Evolutionary conservation across 1,139 yeast genomes (phyloP).

Genomic region (Diutina mesorugosa): DNA sequence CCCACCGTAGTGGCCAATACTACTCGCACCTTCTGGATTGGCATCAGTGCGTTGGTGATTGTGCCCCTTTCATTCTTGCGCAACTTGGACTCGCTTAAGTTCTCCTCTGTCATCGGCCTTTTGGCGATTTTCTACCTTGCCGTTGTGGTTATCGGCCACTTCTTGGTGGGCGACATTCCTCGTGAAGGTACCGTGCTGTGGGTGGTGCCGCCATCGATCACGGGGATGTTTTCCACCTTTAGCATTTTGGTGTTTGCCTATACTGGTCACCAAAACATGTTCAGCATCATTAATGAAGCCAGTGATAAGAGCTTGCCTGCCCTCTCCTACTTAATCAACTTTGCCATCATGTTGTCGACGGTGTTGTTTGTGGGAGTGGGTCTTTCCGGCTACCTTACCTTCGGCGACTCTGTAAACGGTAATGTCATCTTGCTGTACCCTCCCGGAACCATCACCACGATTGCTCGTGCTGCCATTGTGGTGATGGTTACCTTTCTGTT

Average conservation of each 20-base stretch:
- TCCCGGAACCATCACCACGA: conserved; percentile 31
- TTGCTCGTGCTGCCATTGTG: conserved; percentile 69
- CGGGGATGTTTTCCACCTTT: conserved; percentile 53
- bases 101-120: conserved; percentile 29
- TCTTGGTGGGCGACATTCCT: conserved; percentile 12
- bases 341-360: conserved; percentile 34
- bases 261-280: conserved; percentile 11
- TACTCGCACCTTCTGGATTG: conserved; percentile 24
- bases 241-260: conserved; percentile 13
- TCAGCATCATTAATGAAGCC: conserved; percentile 22
- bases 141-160: conserved; percentile 23
- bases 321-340: conserved; percentile 37
- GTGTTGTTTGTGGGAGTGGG: conserved; percentile 27
- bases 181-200: conserved; percentile 7
- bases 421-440: conserved; percentile 68
- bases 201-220: conserved; percentile 42
- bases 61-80: conserved; percentile 30
- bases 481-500: conserved; percentile 77
- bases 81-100: conserved; percentile 32
- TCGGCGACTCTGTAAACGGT: conserved; percentile 40
- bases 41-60: conserved; percentile 19
- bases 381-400: conserved; percentile 29
- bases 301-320: conserved; percentile 38
- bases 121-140: conserved; percentile 28
- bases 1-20: conserved; percentile 21